These are phyloP conservation scores for Nothopassalora personata DNA, from an alignment of 2,329 filamentous ascomycete species.

Conservation along the genomic window DNA sequence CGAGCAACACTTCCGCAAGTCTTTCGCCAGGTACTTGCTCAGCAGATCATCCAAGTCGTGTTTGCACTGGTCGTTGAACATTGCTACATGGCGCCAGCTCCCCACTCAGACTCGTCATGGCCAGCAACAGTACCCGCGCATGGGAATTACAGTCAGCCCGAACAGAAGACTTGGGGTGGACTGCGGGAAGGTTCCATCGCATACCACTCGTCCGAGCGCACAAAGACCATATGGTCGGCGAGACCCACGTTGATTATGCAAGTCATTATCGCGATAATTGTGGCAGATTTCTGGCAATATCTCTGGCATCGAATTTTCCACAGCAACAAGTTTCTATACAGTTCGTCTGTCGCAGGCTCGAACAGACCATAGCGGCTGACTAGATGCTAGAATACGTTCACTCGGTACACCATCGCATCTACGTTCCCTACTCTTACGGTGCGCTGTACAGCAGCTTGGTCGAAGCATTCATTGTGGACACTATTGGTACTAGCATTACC, in stretches of 20 bases:
- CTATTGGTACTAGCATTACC: not conserved
- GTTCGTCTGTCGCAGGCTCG: not conserved
- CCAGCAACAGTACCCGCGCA: too few relatives aligned
- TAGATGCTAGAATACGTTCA: not conserved
- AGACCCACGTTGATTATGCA: not conserved
- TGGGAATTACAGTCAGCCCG: not conserved
- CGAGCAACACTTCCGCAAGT: not conserved
- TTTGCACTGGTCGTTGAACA: not conserved
- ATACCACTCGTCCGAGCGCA: not conserved
- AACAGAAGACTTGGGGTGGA: too few relatives aligned
- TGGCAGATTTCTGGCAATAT: slow-evolving; percentile 1
- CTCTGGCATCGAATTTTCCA: not conserved
- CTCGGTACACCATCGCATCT: slow-evolving; percentile 2
- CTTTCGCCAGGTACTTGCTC: not conserved
- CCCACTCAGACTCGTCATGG: not conserved
- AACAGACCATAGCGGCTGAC: too few relatives aligned
- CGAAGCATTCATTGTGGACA: slow-evolving; percentile 7
- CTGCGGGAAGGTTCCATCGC: not conserved
- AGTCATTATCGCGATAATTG: not conserved
- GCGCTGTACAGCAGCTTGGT: slow-evolving; percentile 5
- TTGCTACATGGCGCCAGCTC: too few relatives aligned
- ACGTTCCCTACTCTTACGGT: slow-evolving; percentile 7
- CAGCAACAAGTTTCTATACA: slow-evolving; percentile 3
- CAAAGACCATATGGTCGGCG: not conserved
- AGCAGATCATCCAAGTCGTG: not conserved